Evolutionary conservation across 805 yeast species (phyloP).

Genomic region (Candida andamanensis): DNA sequence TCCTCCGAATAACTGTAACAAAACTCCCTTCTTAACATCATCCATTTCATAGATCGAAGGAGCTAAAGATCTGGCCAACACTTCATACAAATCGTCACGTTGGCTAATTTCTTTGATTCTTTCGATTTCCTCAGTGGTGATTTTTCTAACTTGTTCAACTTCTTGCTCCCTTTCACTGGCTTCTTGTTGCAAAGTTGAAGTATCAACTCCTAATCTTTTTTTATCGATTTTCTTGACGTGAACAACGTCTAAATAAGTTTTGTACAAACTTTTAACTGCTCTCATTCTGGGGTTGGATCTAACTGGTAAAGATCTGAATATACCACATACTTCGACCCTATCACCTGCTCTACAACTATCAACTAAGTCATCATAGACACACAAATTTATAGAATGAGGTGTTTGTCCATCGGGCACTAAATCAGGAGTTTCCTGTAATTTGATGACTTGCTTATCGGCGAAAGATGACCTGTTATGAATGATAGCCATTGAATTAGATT

Average conservation of each 20-base stretch:
- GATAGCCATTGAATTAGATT: slow-evolving; percentile 79
- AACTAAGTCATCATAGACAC: slow-evolving; percentile 93
- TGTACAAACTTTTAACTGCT: slow-evolving; percentile 75
- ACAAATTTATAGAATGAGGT: slow-evolving; percentile 89
- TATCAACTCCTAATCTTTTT: slow-evolving; percentile 75
- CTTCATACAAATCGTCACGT: slow-evolving; percentile 78
- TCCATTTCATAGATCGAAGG: slow-evolving; percentile 97
- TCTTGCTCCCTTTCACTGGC: slow-evolving; percentile 63
- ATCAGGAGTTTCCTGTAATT: slow-evolving; percentile 94
- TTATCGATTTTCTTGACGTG: slow-evolving; percentile 85
- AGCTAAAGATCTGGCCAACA: slow-evolving; percentile 85
- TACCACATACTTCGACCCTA: slow-evolving; percentile 90
- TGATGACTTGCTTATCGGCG: slow-evolving; percentile 92
- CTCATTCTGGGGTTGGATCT: slow-evolving; percentile 82
- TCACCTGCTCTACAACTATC: slow-evolving; percentile 96
- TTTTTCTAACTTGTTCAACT: slow-evolving; percentile 68
- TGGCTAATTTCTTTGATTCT: slow-evolving; percentile 56
- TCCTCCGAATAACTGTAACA: slow-evolving; percentile 93
- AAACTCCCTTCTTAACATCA: slow-evolving; percentile 92
- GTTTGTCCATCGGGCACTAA: slow-evolving; percentile 97
- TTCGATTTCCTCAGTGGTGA: slow-evolving; percentile 65
- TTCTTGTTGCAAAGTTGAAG: slow-evolving; percentile 50
- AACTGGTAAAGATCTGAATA: slow-evolving; percentile 89
- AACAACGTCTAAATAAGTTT: slow-evolving; percentile 91
- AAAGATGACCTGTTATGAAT: slow-evolving; percentile 90